phyloP scores from a whole-genome alignment of 2,329 filamentous ascomycete genomes.

The Aspergillaceae sp. region DNA sequence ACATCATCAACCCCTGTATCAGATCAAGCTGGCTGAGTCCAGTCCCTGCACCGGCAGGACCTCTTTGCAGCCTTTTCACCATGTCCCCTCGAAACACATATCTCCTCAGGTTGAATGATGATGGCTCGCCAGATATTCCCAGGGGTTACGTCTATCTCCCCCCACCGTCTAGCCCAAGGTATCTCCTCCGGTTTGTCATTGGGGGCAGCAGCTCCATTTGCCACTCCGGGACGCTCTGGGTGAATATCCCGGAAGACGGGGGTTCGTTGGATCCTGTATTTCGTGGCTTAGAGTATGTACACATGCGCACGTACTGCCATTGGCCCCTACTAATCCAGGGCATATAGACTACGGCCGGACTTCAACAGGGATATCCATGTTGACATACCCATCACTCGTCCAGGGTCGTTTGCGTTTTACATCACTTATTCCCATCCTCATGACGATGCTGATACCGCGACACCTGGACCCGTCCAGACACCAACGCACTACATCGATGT shows the following conservation, averaged over 20 bases:
- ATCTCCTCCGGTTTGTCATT: slow-evolving; percentile 79
- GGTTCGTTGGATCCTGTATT: slow-evolving; percentile 68
- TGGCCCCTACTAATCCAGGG: slow-evolving; percentile 9
- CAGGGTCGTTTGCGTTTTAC: slow-evolving; percentile 91
- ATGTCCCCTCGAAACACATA: slow-evolving; percentile 53
- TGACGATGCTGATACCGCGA: slow-evolving; percentile 43
- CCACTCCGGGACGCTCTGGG: slow-evolving; percentile 87
- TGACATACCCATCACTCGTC: slow-evolving; percentile 70
- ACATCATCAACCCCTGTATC: too few relatives aligned
- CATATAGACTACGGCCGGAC: slow-evolving; percentile 63
- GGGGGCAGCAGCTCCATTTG: slow-evolving; percentile 95
- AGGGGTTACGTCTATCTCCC: slow-evolving; percentile 89
- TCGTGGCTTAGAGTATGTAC: slow-evolving; percentile 64
- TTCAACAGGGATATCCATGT: slow-evolving; percentile 91
- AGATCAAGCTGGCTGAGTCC: too few relatives aligned
- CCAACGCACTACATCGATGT: slow-evolving; percentile 88
- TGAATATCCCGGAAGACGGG: slow-evolving; percentile 79
- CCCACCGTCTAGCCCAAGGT: slow-evolving; percentile 61
- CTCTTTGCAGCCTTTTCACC: not conserved
- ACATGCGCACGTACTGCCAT: not conserved
- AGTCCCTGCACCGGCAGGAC: too few relatives aligned
- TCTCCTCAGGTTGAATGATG: slow-evolving; percentile 80
- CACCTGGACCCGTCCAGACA: slow-evolving; percentile 55
- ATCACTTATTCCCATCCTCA: slow-evolving; percentile 85
- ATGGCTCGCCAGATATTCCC: slow-evolving; percentile 81